Conservation (phyloP, 2,329 filamentous ascomycete genomes). For the Fusarium caatingaense region DNA sequence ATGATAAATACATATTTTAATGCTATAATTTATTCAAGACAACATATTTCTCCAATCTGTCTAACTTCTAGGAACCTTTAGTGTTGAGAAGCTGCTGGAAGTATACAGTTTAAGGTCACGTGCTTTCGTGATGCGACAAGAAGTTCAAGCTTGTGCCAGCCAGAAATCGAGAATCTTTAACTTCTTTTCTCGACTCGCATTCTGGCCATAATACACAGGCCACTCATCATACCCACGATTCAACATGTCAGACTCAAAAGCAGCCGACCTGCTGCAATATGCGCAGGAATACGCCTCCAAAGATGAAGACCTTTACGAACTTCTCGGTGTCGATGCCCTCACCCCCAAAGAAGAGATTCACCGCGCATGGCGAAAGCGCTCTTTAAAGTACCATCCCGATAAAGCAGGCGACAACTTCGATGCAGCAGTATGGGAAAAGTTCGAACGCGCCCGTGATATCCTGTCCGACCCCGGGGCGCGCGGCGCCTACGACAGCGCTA, state of each 20-base stretch:
- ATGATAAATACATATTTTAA: background rate
- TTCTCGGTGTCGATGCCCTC: slow-evolving; percentile 75
- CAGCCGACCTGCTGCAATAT: slow-evolving; percentile 63
- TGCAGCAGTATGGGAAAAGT: slow-evolving; percentile 83
- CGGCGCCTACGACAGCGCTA: slow-evolving; percentile 80
- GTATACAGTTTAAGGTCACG: slow-evolving; percentile 20
- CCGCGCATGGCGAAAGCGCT: slow-evolving; percentile 84
- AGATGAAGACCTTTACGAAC: slow-evolving; percentile 80
- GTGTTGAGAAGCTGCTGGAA: background rate
- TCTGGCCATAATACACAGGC: background rate
- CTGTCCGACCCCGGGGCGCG: slow-evolving; percentile 78
- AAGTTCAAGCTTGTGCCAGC: slow-evolving; percentile 5
- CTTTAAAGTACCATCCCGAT: slow-evolving; percentile 93
- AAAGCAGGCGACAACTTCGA: slow-evolving; percentile 83
- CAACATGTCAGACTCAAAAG: slow-evolving; percentile 51
- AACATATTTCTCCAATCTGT: too few relatives aligned
- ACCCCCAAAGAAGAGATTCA: slow-evolving; percentile 79
- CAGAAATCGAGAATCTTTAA: background rate
- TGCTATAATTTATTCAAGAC: background rate
- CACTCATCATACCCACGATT: background rate
- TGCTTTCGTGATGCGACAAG: slow-evolving; percentile 32
- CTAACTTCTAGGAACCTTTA: background rate
- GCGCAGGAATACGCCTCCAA: slow-evolving; percentile 70
- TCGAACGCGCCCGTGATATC: slow-evolving; percentile 88
- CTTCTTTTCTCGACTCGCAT: background rate